Conservation (phyloP, 2,329 filamentous ascomycete genomes). For the Arthrocladium fulminans region DNA sequence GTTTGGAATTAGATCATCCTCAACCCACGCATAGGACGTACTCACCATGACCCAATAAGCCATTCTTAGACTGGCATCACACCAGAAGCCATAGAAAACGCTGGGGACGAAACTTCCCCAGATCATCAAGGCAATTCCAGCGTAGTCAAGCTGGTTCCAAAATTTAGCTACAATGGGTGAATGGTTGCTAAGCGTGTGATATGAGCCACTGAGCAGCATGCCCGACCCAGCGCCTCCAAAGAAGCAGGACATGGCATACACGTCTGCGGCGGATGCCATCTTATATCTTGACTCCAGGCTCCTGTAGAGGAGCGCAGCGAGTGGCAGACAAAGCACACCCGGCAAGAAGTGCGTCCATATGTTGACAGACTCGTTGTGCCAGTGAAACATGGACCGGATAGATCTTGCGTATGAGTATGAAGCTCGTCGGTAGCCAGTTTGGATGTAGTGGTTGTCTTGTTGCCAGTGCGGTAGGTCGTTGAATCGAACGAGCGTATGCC, state of each 20-base stretch:
- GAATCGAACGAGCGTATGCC: slow-evolving; percentile 32
- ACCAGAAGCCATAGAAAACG: slow-evolving; percentile 78
- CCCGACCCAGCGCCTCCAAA: slow-evolving; percentile 65
- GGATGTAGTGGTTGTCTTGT: slow-evolving; percentile 62
- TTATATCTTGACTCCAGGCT: slow-evolving; percentile 58
- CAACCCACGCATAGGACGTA: slow-evolving; percentile 15
- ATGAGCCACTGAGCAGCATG: slow-evolving; percentile 74
- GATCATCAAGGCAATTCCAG: slow-evolving; percentile 85
- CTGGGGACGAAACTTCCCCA: slow-evolving; percentile 85
- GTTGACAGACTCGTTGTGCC: slow-evolving; percentile 64
- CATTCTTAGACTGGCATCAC: slow-evolving; percentile 54
- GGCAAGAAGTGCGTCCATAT: slow-evolving; percentile 66
- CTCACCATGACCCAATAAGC: slow-evolving; percentile 68
- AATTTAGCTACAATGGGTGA: slow-evolving; percentile 66
- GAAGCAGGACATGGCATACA: slow-evolving; percentile 69
- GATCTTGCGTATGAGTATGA: slow-evolving; percentile 54
- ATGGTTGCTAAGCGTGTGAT: slow-evolving; percentile 78
- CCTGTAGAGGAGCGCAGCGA: slow-evolving; percentile 46
- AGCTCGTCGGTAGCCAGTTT: slow-evolving; percentile 54
- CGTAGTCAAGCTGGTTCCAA: slow-evolving; percentile 90
- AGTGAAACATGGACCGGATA: slow-evolving; percentile 49
- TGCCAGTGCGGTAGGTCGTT: slow-evolving; percentile 46
- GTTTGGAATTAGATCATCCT: not conserved
- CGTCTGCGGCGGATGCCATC: slow-evolving; percentile 52
- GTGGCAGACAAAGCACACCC: slow-evolving; percentile 37